A percentile compares a stretch with the other conserved stretches of the same genome.
Evolutionary conservation across 352 stramenopile species (phyloP).

Genomic region (Phytophthora foliorum): DNA sequence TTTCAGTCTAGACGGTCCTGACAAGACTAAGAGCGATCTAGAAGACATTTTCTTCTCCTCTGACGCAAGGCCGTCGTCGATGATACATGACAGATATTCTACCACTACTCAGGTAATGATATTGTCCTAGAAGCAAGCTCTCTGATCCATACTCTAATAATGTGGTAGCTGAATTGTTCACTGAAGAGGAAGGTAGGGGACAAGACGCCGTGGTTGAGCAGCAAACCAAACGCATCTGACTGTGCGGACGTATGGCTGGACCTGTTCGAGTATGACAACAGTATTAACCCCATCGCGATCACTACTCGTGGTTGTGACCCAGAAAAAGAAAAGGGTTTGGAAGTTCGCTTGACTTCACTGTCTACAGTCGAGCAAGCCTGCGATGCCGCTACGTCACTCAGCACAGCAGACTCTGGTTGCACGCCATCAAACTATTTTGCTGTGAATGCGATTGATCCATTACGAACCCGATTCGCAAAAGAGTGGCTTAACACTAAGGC

Average conservation of each 20-base stretch:
- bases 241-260: slow-evolving; percentile 27
- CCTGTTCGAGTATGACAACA: slow-evolving; percentile 17
- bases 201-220: slow-evolving; percentile 40
- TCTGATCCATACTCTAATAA: not conserved
- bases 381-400: not conserved
- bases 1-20: not conserved
- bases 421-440: slow-evolving; percentile 34
- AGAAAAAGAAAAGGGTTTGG: slow-evolving; percentile 1
- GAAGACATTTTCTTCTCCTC: slow-evolving; percentile 40
- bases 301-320: not conserved
- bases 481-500: slow-evolving; percentile 1
- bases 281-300: not conserved
- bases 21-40: slow-evolving; percentile 7
- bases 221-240: slow-evolving; percentile 43
- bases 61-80: not conserved
- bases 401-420: not conserved
- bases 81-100: not conserved
- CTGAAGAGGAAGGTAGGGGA: not conserved
- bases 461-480: slow-evolving; percentile 11
- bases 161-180: not conserved
- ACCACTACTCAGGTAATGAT: slow-evolving; percentile 17
- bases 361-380: not conserved
- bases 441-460: not conserved
- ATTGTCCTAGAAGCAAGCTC: not conserved
- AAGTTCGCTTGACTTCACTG: not conserved